Percentiles rank a stretch among this genome's conserved stretches.
These are phyloP conservation scores for Arthrinium phaeospermum DNA, from an alignment of 2,329 filamentous ascomycete species.

Conservation along the genomic window DNA sequence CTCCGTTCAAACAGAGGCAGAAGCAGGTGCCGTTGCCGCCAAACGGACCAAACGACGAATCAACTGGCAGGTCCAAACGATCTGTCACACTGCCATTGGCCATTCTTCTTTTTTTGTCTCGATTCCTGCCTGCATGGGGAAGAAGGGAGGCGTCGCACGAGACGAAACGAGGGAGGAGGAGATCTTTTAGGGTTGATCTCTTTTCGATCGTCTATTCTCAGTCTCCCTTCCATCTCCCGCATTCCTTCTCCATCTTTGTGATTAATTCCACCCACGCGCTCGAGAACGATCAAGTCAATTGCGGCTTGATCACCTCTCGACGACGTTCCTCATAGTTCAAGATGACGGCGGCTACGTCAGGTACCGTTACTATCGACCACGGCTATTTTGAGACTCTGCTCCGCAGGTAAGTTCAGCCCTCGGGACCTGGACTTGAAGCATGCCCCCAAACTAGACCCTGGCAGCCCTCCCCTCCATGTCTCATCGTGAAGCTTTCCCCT, in stretches of 20 bases:
- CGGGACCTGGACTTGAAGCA: not conserved
- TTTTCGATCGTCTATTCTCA: conserved; percentile 4
- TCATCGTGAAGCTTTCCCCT: conserved; percentile 14
- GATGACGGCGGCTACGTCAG: conserved; percentile 33
- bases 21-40: conserved; percentile 4
- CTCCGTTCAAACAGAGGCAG: not conserved
- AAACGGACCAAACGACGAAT: not conserved
- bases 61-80: conserved; percentile 14
- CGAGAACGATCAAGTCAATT: conserved; percentile 7
- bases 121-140: not conserved
- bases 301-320: conserved; percentile 5
- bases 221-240: not conserved
- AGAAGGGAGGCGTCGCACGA: conserved; percentile 15
- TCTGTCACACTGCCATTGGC: conserved; percentile 12
- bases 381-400: conserved; percentile 66
- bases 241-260: conserved; percentile 12
- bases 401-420: conserved; percentile 56
- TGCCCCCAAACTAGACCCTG: not conserved
- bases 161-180: conserved; percentile 15
- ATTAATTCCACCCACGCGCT: not conserved
- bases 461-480: conserved; percentile 16
- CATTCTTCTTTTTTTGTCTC: not conserved
- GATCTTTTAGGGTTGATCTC: conserved; percentile 17
- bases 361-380: conserved; percentile 63
- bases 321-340: not conserved